These are phyloP conservation scores for Aspergillus cejpii DNA, from an alignment of 2,329 filamentous ascomycete genomes.

Conservation along the genomic window DNA sequence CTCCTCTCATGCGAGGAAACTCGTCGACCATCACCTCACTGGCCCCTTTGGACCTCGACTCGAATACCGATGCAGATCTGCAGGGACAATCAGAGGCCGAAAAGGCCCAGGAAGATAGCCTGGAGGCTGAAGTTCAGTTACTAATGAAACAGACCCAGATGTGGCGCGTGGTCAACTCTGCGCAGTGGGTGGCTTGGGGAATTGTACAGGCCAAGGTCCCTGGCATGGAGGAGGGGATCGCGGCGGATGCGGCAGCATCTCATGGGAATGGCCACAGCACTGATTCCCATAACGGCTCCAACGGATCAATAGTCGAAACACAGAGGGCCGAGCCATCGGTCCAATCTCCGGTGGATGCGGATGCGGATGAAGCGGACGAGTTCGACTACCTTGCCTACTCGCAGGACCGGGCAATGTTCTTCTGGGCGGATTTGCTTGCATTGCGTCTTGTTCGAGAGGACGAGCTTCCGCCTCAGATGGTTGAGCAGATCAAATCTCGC, in stretches of 20 bases:
- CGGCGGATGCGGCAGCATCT: constrained; percentile 15
- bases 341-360: constrained; percentile 37
- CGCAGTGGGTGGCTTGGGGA: constrained; percentile 92
- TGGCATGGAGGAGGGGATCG: constrained; percentile 52
- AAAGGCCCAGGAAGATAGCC: constrained; percentile 54
- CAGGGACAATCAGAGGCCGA: constrained; percentile 51
- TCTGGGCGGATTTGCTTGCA: constrained; percentile 82
- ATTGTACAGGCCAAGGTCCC: constrained; percentile 89
- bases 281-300: constrained; percentile 1
- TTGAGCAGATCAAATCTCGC: constrained; percentile 54
- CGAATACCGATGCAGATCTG: constrained; percentile 50
- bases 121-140: constrained; percentile 61
- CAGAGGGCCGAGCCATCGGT: constrained; percentile 15
- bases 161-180: constrained; percentile 83
- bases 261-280: constrained; percentile 10
- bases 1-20: constrained; percentile 47
- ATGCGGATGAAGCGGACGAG: constrained; percentile 59
- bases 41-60: constrained; percentile 72
- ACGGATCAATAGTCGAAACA: neutral
- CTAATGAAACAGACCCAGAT: constrained; percentile 72
- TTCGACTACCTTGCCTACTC: constrained; percentile 93
- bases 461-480: constrained; percentile 66
- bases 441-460: constrained; percentile 68
- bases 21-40: constrained; percentile 46
- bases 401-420: constrained; percentile 83